Evolutionary conservation across 106 monocot species (phyloP), one percentile per base, ranked within the genome.

Genomic region (Allium fistulosum): DNA sequence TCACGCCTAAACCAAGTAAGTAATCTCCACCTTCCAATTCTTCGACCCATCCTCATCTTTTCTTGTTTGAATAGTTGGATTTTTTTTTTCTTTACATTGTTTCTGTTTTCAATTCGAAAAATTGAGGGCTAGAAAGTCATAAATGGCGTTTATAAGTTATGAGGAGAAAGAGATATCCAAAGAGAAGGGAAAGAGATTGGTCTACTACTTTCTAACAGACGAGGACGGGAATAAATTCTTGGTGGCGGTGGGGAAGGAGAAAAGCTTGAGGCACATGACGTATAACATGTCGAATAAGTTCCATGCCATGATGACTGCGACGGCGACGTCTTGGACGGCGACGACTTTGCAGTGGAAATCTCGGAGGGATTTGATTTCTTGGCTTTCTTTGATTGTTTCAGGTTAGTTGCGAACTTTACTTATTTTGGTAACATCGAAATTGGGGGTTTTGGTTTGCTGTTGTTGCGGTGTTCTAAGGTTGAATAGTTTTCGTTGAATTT

Each of bases 201-300:
- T 96, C 60, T 86, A 89, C 84, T 96, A 92, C 67, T 86, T 78
- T 65, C 68, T 92, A 46, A 72, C 65, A 74, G 80, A 78, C 51
- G 59, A 55, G 51, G 1, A 17, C 11, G 92, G 88, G 46, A 56
- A 69, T 45, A 49, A 66, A 56, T 85, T 84, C 65, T 80, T 96
- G 72, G 96, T 92, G 4, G 96, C 92, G 58, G 84, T 96, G 11
- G 96, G 96, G 22, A 61, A 68, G 71, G 96, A 96, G 88, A 80
- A 72, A 82, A 96, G 88, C 78, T 56, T 81, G 47, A 61, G 96
- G 53, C 91, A 96, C 75, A 96, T 96, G 96, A 50, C 68, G 7
- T 96, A 92, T 68, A 76, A 57, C 22, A 82, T 84, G 7, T 57
- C 74, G 12, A n/a, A 49, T 6, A 51, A 46, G 60, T 88, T 84